phyloP scores from a whole-genome alignment of 257 asterid genomes.

The Ocimum tenuiflorum region DNA sequence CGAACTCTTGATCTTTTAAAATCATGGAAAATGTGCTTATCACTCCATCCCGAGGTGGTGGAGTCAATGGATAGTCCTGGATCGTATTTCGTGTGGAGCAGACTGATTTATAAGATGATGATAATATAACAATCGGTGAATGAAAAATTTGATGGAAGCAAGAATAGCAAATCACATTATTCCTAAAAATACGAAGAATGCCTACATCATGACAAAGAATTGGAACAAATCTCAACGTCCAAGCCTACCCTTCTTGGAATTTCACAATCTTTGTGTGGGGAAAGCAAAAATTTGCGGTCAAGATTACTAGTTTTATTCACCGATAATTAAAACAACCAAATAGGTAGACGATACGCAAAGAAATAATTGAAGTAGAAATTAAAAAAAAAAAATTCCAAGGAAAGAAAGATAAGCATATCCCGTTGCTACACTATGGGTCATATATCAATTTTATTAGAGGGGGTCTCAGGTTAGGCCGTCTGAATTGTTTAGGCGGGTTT shows the following conservation, averaged over 20 bases:
- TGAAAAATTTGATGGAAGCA: background rate
- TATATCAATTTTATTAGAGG: no score
- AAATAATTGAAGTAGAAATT: background rate
- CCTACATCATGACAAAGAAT: slow-evolving; percentile 10
- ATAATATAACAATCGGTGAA: background rate
- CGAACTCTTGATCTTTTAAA: no score
- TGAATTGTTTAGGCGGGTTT: no score
- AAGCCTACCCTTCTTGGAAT: background rate
- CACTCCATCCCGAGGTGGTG: no score
- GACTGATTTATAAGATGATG: background rate
- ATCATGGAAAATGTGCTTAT: no score
- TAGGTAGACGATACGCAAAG: slow-evolving; percentile 3
- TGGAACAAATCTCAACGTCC: background rate
- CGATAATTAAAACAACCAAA: background rate
- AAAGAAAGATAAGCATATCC: background rate
- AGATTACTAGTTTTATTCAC: background rate
- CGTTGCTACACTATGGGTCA: no score
- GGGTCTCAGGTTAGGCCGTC: no score
- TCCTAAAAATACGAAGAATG: slow-evolving; percentile 2
- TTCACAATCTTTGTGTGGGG: slow-evolving; percentile 10
- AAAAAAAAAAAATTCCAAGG: background rate
- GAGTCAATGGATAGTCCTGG: no score
- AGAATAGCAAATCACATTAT: background rate
- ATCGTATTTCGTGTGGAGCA: background rate
- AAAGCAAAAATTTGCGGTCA: background rate